Conservation (phyloP, 805 yeast genomes). For the Saturnispora quitensis region DNA sequence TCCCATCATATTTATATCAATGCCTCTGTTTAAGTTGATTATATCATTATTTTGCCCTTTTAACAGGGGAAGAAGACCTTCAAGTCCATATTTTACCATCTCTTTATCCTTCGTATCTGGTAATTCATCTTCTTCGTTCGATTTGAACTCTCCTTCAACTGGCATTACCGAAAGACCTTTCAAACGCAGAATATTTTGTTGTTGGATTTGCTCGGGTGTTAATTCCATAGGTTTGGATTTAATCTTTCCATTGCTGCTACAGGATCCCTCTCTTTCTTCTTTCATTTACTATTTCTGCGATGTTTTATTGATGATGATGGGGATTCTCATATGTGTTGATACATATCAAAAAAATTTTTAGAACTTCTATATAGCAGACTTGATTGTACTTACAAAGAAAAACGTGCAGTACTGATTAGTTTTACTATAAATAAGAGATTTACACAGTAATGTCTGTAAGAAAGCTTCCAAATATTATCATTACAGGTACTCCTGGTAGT, state of each 20-base stretch:
- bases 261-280: conserved; percentile 1
- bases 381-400: not conserved
- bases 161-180: conserved; percentile 10
- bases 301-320: not conserved
- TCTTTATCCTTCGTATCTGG: conserved; percentile 23
- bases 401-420: not conserved
- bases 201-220: conserved; percentile 13
- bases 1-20: conserved; percentile 61
- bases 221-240: not conserved
- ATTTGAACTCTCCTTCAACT: conserved; percentile 1
- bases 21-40: conserved; percentile 62
- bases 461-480: conserved; percentile 61
- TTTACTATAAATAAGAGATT: not conserved
- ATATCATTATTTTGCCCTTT: conserved; percentile 56
- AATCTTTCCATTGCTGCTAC: not conserved
- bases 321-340: not conserved
- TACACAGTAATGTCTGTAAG: conserved; percentile 22
- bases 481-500: conserved; percentile 94
- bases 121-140: conserved; percentile 11
- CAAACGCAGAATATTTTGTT: conserved; percentile 12
- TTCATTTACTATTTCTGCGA: not conserved
- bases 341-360: not conserved
- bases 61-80: conserved; percentile 51
- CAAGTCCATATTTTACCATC: conserved; percentile 57
- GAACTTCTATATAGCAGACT: not conserved